Conservation (phyloP, 73 alveolate genomes). For the Tetrahymena malaccensis region DNA sequence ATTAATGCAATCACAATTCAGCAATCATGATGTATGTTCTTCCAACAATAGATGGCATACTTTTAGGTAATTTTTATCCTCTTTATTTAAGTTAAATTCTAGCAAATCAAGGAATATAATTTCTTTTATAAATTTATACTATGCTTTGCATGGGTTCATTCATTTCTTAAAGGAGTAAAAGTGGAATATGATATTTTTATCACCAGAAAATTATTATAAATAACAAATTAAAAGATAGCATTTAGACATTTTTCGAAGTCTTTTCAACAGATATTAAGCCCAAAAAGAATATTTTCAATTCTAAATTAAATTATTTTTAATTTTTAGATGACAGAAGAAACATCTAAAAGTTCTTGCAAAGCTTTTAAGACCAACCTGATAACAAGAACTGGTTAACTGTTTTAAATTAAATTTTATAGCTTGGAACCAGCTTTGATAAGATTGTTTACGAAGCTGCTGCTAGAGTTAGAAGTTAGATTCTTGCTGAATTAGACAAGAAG, state of each 20-base stretch:
- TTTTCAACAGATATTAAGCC: background rate
- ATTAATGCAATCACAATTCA: background rate
- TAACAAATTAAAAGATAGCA: too few relatives aligned
- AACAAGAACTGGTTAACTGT: background rate
- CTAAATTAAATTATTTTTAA: background rate
- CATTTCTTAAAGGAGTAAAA: background rate
- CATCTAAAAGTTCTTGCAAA: background rate
- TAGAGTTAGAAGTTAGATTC: conserved; percentile 23
- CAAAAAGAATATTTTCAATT: background rate
- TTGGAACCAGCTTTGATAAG: conserved; percentile 15
- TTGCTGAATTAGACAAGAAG: conserved; percentile 21
- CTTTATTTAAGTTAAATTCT: background rate
- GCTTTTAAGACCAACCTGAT: background rate
- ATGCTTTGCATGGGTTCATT: background rate
- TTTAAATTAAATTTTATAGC: conserved; percentile 19
- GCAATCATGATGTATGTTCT: background rate
- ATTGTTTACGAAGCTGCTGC: conserved; percentile 45
- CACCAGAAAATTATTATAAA: too few relatives aligned
- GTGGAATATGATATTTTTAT: too few relatives aligned
- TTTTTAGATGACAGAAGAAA: background rate
- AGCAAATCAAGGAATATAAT: background rate
- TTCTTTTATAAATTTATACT: background rate
- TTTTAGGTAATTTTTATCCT: background rate
- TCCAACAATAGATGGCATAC: background rate
- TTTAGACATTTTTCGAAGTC: too few relatives aligned